These are phyloP conservation scores for Euclidium syriacum DNA, from an alignment of 345 rosid species.

Conservation along the genomic window DNA sequence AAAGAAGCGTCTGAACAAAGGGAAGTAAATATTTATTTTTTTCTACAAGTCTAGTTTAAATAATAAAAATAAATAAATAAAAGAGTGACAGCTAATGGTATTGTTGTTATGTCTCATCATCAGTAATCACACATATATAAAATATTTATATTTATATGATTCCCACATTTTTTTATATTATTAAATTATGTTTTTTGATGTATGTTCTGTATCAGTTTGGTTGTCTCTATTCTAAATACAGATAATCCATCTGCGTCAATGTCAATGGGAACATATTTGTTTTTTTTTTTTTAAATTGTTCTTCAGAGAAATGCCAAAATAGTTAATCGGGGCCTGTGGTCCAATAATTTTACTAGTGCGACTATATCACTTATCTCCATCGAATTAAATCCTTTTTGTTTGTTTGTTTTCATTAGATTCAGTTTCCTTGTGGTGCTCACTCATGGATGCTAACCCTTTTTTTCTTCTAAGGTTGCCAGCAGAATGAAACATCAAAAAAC, in stretches of 20 bases:
- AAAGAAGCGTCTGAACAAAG: conserved; percentile 36
- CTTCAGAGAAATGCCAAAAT: too few species aligned
- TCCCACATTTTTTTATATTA: conserved; percentile 12
- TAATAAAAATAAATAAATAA: neutral
- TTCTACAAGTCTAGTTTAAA: neutral
- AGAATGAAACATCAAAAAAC: neutral
- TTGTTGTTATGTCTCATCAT: conserved; percentile 37
- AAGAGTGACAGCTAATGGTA: conserved; percentile 34
- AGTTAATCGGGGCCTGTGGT: too few species aligned
- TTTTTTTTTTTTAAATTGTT: neutral
- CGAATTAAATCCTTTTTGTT: too few species aligned
- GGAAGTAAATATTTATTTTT: conserved; percentile 19
- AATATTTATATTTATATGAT: conserved; percentile 4
- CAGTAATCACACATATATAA: conserved; percentile 25
- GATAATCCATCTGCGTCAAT: conserved; percentile 23
- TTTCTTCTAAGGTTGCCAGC: neutral
- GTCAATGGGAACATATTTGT: conserved; percentile 1
- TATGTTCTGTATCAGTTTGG: conserved; percentile 27
- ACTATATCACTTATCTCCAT: too few species aligned
- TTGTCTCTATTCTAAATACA: conserved; percentile 25
- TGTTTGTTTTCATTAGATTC: too few species aligned
- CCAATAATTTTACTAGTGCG: too few species aligned
- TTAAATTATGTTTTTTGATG: neutral
- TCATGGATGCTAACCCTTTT: too few species aligned
- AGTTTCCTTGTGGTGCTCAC: too few species aligned